Conservation (phyloP, 306 rosid genomes). For the Cucumis cinereus region DNA sequence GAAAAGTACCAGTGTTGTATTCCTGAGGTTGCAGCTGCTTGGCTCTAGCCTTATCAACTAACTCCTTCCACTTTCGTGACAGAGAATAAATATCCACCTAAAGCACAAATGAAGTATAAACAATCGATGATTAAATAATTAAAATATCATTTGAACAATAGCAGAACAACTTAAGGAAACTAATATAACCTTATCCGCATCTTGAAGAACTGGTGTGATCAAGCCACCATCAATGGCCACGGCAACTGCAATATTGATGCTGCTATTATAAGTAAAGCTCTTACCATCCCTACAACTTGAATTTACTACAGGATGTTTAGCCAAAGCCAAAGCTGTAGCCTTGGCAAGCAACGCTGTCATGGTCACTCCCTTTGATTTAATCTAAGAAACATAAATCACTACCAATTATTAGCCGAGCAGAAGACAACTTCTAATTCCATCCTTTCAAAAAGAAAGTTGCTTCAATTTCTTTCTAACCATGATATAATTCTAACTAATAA, state of each 20-base stretch:
- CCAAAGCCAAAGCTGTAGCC: constrained; percentile 89
- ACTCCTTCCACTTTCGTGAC: constrained; percentile 95
- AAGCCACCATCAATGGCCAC: constrained; percentile 89
- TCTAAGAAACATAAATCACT: constrained; percentile 23
- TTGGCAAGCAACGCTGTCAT: constrained; percentile 99
- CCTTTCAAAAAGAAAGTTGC: background rate
- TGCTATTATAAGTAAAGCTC: constrained; percentile 80
- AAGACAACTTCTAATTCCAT: background rate
- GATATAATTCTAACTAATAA: background rate
- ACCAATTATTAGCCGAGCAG: background rate
- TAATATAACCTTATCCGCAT: constrained; percentile 73
- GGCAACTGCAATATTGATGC: constrained; percentile 83
- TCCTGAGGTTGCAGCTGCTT: constrained; percentile 96
- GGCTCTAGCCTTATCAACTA: constrained; percentile 90
- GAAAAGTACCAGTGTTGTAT: constrained; percentile 54
- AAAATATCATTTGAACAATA: background rate
- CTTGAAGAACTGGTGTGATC: constrained; percentile 89
- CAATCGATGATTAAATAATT: background rate
- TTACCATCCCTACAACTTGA: constrained; percentile 93
- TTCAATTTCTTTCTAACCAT: background rate
- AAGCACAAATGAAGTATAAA: constrained; percentile 9
- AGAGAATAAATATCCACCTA: constrained; percentile 81
- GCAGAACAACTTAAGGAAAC: background rate
- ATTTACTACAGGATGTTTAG: constrained; percentile 77
- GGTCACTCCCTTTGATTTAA: constrained; percentile 94